Percentiles rank a stretch among this genome's conserved stretches.
Conservation (phyloP, 169 alveolate genomes). For the Toxoplasma gondii region DNA sequence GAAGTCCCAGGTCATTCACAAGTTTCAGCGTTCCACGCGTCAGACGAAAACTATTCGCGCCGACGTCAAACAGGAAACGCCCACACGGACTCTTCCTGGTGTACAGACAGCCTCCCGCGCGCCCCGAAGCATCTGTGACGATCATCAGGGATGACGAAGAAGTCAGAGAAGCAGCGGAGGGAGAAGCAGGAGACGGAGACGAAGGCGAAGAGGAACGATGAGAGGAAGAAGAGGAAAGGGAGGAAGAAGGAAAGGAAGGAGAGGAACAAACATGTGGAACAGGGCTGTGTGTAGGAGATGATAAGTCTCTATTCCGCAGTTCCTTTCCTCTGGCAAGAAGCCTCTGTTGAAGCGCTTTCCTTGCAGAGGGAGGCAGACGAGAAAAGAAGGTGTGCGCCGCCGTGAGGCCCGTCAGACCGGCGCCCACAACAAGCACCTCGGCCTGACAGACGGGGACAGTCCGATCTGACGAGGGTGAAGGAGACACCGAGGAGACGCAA, state of each 20-base stretch:
- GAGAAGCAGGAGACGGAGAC: background rate
- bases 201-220: background rate
- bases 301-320: background rate
- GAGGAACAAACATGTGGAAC: background rate
- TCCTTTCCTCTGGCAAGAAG: background rate
- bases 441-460: background rate
- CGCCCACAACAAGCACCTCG: conserved; percentile 56
- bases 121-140: conserved; percentile 23
- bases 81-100: conserved; percentile 39
- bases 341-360: background rate
- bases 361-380: background rate
- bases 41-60: conserved; percentile 57
- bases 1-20: conserved; percentile 13
- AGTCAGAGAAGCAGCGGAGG: background rate
- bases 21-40: background rate
- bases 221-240: background rate
- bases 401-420: conserved; percentile 61
- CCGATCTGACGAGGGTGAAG: background rate
- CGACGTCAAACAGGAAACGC: conserved; percentile 31
- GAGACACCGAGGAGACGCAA: background rate
- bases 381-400: conserved; percentile 49
- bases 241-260: background rate
- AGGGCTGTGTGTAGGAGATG: too few species aligned
- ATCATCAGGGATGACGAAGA: background rate
- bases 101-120: conserved; percentile 51